Percentiles rank a stretch among this genome's conserved stretches.
These are phyloP conservation scores for Xylariales sp. DNA, from an alignment of 2,329 filamentous ascomycete genomes.

Conservation along the genomic window DNA sequence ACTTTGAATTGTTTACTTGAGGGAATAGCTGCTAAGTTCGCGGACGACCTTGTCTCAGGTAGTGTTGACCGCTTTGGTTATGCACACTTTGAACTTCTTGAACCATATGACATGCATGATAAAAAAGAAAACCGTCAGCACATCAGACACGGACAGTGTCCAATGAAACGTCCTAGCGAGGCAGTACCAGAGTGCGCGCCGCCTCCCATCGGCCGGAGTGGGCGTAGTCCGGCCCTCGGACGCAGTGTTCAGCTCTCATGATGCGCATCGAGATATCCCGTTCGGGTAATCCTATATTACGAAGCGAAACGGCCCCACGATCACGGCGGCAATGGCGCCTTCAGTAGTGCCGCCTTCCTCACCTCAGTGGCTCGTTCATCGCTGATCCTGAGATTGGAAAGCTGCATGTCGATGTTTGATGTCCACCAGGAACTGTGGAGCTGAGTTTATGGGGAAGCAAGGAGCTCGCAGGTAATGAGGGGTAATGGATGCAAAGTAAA, in stretches of 20 bases:
- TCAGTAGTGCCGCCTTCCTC: slow-evolving; percentile 4
- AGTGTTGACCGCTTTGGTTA: slow-evolving; percentile 12
- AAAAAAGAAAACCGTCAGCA: slow-evolving; percentile 11
- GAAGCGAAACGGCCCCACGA: neutral
- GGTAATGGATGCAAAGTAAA: slow-evolving; percentile 1
- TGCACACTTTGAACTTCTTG: neutral
- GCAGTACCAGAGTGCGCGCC: too few relatives aligned
- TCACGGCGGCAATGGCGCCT: slow-evolving; percentile 6
- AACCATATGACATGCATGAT: slow-evolving; percentile 13
- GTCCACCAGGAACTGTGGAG: neutral
- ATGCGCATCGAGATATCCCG: slow-evolving; percentile 4
- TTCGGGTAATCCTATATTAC: slow-evolving; percentile 1
- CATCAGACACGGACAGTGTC: slow-evolving; percentile 8
- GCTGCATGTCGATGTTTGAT: slow-evolving; percentile 1
- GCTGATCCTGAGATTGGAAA: neutral
- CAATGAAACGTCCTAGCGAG: slow-evolving; percentile 13
- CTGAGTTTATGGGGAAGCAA: neutral
- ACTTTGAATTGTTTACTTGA: slow-evolving; percentile 1
- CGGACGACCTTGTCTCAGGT: slow-evolving; percentile 7
- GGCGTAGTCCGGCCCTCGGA: slow-evolving; percentile 7
- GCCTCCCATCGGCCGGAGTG: slow-evolving; percentile 12
- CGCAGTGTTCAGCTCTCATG: slow-evolving; percentile 9
- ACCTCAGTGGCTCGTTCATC: slow-evolving; percentile 1
- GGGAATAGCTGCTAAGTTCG: slow-evolving; percentile 1
- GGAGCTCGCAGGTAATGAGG: neutral